Conservation (phyloP, 2,329 filamentous ascomycete genomes). For the Sphaerulina vaccinii region DNA sequence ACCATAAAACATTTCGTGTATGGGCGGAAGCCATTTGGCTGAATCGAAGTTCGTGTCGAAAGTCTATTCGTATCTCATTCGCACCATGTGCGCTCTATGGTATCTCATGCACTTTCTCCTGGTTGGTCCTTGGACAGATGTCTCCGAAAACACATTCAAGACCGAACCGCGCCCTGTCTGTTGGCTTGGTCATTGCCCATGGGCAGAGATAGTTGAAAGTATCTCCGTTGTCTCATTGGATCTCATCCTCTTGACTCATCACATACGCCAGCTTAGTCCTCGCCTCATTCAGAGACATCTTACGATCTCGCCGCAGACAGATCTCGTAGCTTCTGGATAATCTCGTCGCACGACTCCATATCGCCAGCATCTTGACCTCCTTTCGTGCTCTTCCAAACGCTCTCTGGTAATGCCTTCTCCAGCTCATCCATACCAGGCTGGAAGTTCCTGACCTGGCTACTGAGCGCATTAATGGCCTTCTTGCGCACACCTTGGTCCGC, state of each 20-base stretch:
- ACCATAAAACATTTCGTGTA: constrained; percentile 19
- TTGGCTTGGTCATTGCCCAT: no score
- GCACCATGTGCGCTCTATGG: constrained; percentile 6
- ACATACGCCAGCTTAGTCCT: no score
- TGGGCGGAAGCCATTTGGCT: constrained; percentile 13
- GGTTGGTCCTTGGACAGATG: no score
- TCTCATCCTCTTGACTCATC: no score
- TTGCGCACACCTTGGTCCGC: constrained; percentile 66
- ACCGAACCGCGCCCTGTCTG: no score
- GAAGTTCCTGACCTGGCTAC: constrained; percentile 82
- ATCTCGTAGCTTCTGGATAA: constrained; percentile 37
- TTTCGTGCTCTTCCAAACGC: constrained; percentile 53
- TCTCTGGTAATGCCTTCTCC: constrained; percentile 65
- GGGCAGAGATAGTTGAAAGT: no score
- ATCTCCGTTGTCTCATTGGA: no score
- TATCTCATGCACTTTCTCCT: not conserved
- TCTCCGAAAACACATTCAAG: no score
- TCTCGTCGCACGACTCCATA: constrained; percentile 77
- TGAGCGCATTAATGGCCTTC: constrained; percentile 88
- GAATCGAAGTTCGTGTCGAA: not conserved
- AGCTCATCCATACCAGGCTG: constrained; percentile 68
- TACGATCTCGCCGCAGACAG: constrained; percentile 23
- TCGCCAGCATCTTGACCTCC: constrained; percentile 73
- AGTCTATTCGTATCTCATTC: constrained; percentile 6
- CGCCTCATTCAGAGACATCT: no score